Percentiles rank a stretch among this genome's conserved stretches.
phyloP scores from a whole-genome alignment of 2,329 filamentous ascomycete genomes.

The Colletotrichum sp. region DNA sequence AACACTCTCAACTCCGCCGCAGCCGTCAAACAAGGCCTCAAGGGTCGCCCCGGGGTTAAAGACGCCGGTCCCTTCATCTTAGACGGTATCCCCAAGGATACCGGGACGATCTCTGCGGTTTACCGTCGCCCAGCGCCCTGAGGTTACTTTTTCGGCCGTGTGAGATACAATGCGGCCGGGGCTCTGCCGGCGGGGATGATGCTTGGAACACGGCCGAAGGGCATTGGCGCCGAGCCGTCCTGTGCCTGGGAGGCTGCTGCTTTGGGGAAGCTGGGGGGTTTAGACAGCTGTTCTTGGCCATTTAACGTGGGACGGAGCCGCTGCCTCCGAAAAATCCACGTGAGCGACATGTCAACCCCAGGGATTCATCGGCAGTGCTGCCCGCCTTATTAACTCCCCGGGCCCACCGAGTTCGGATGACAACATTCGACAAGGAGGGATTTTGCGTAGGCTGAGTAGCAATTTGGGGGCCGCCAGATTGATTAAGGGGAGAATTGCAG shows the following conservation, averaged over 20 bases:
- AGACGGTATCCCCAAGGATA: neutral
- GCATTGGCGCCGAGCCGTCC: conserved; percentile 15
- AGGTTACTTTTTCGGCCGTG: conserved; percentile 9
- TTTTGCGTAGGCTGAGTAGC: neutral
- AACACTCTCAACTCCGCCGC: neutral
- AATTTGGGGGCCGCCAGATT: neutral
- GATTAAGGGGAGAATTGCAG: conserved; percentile 7
- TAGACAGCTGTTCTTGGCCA: neutral
- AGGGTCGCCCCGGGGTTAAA: neutral
- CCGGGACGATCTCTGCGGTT: neutral
- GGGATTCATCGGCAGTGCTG: neutral
- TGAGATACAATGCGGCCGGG: conserved; percentile 5
- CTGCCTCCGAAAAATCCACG: neutral
- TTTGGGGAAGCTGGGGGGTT: neutral
- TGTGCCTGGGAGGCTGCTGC: neutral
- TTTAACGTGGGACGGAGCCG: neutral
- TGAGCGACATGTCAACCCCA: neutral
- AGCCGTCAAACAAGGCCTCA: neutral
- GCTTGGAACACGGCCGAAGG: neutral
- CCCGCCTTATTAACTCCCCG: neutral
- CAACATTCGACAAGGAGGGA: neutral
- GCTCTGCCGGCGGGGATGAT: conserved; percentile 11
- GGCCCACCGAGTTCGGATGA: conserved; percentile 1
- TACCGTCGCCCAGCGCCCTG: neutral
- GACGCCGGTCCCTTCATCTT: neutral